Conservation (phyloP, 306 rosid genomes). For the Astragalus membranaceus region DNA sequence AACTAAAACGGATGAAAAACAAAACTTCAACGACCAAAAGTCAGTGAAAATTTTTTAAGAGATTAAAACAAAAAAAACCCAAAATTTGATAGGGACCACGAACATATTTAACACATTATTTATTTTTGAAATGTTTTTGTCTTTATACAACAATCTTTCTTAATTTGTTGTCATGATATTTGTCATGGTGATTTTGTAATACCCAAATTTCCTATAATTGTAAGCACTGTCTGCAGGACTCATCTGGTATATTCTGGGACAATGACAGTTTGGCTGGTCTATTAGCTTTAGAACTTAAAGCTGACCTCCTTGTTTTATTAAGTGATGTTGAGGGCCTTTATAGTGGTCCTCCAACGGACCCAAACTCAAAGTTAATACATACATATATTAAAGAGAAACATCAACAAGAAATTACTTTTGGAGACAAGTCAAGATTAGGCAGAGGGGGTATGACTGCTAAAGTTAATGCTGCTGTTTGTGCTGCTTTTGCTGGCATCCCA, state of each 20-base stretch:
- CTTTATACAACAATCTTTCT: not conserved
- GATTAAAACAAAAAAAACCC: too few relatives aligned
- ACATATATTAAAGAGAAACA: conserved; percentile 80
- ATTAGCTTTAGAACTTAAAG: conserved; percentile 81
- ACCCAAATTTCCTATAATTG: conserved; percentile 17
- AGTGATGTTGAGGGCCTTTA: conserved; percentile 98
- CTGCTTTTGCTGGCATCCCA: conserved; percentile 74
- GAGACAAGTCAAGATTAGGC: conserved; percentile 90
- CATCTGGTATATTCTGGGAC: conserved; percentile 97
- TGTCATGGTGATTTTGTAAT: conserved; percentile 2
- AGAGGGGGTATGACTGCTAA: conserved; percentile 98
- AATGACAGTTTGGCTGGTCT: conserved; percentile 94
- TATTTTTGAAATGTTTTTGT: not conserved
- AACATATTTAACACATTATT: not conserved
- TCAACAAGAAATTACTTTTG: conserved; percentile 77
- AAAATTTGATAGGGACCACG: not conserved
- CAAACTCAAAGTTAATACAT: conserved; percentile 77
- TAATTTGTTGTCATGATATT: not conserved
- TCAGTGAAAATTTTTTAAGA: too few relatives aligned
- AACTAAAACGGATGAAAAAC: too few relatives aligned
- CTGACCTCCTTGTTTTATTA: conserved; percentile 83
- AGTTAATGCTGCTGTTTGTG: conserved; percentile 79
- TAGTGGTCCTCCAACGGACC: conserved; percentile 86
- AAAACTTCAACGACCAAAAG: too few relatives aligned
- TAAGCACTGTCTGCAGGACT: conserved; percentile 59